A percentile compares a stretch with the other conserved stretches of the same genome.
Evolutionary conservation across 139 green algal genomes (phyloP).

Genomic region (Zygnema circumcarinatum): DNA sequence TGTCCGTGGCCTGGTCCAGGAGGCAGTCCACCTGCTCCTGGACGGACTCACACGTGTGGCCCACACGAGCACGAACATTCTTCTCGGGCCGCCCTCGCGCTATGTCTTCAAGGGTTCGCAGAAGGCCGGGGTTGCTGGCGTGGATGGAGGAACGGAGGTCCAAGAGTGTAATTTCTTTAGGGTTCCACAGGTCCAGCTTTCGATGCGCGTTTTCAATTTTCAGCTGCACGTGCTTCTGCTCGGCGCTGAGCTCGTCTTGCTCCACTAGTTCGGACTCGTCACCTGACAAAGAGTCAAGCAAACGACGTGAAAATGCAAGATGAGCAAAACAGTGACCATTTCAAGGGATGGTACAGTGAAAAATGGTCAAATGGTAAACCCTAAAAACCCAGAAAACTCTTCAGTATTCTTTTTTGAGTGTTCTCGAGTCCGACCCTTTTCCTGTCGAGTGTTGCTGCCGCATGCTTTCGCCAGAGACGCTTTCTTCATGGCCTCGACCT

Average conservation of each 20-base stretch:
- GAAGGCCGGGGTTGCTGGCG: background rate
- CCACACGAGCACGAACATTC: slow-evolving; percentile 8
- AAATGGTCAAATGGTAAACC: no score
- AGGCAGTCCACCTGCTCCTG: slow-evolving; percentile 66
- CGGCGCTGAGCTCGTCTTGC: background rate
- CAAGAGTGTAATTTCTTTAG: slow-evolving; percentile 60
- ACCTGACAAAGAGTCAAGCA: background rate
- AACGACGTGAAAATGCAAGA: background rate
- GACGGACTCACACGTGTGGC: background rate
- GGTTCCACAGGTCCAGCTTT: slow-evolving; percentile 71
- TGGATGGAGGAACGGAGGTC: slow-evolving; percentile 60
- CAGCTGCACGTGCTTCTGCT: slow-evolving; percentile 48
- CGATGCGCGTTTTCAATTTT: slow-evolving; percentile 64
- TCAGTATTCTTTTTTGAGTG: background rate
- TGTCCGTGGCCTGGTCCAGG: slow-evolving; percentile 74
- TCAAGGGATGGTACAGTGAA: no score
- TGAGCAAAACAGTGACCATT: background rate
- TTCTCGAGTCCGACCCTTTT: background rate
- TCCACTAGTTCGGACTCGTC: no score
- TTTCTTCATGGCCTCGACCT: slow-evolving; percentile 63
- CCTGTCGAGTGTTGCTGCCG: background rate
- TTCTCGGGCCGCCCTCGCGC: slow-evolving; percentile 22
- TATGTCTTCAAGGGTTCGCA: background rate
- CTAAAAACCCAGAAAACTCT: no score
- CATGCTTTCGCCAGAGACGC: background rate